These are phyloP conservation scores for Colletotrichum sojae DNA, from an alignment of 2,329 filamentous ascomycete species.

Conservation along the genomic window DNA sequence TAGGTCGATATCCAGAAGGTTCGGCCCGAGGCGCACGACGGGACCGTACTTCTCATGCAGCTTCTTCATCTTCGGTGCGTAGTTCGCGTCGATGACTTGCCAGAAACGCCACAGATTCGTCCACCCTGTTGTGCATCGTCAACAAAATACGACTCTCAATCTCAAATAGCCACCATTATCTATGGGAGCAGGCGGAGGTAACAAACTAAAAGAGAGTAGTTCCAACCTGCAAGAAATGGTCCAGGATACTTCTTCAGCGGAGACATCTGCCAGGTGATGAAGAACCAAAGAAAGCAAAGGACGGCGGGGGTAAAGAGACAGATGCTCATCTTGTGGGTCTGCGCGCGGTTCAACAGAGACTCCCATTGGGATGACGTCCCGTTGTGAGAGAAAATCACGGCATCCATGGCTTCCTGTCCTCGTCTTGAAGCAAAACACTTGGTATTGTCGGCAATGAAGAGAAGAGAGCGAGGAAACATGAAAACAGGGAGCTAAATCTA, in stretches of 20 bases:
- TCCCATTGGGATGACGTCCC: neutral
- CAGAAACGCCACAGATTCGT: slow-evolving; percentile 48
- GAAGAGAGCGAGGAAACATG: too few relatives aligned
- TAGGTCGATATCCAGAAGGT: slow-evolving; percentile 46
- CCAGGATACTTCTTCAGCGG: slow-evolving; percentile 51
- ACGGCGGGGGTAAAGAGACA: neutral
- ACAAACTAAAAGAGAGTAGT: neutral
- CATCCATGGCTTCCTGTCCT: neutral
- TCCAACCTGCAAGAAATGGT: slow-evolving; percentile 49
- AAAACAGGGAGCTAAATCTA: neutral
- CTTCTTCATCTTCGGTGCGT: slow-evolving; percentile 43
- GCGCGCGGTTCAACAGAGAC: neutral
- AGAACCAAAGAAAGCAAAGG: slow-evolving; percentile 16
- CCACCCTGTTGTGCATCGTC: slow-evolving; percentile 39
- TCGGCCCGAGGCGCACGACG: slow-evolving; percentile 49
- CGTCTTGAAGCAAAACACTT: too few relatives aligned
- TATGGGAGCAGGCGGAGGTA: rapidly evolving
- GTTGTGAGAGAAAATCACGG: neutral
- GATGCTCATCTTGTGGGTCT: slow-evolving; percentile 2
- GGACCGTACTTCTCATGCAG: slow-evolving; percentile 50
- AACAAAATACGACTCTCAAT: neutral
- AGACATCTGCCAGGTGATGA: slow-evolving; percentile 30
- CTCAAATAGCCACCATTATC: too few relatives aligned
- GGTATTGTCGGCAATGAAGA: neutral
- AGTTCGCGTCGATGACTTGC: slow-evolving; percentile 42